phyloP scores from a whole-genome alignment of 768 basidiomycete species.

The Russula dissimulans region DNA sequence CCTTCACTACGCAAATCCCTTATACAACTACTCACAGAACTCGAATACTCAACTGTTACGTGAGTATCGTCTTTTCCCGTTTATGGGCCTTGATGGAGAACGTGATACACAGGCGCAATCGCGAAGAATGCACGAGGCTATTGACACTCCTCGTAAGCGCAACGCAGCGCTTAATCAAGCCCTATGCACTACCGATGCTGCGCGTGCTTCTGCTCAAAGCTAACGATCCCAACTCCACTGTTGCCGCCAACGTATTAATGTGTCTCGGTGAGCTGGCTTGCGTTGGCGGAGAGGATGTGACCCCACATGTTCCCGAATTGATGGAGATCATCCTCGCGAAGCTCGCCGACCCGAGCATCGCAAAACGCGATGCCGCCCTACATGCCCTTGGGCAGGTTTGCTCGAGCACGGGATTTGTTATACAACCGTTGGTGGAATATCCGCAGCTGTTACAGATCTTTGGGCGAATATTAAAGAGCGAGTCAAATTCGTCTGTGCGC shows the following conservation, averaged over 20 bases:
- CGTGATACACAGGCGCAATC: conserved; percentile 50
- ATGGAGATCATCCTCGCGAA: conserved; percentile 86
- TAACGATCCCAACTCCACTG: conserved; percentile 72
- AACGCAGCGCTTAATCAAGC: conserved; percentile 89
- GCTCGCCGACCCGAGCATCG: conserved; percentile 79
- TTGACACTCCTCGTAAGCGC: conserved; percentile 85
- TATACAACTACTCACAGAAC: conserved; percentile 91
- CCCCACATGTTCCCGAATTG: conserved; percentile 72
- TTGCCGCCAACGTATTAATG: conserved; percentile 87
- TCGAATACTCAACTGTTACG: conserved; percentile 89
- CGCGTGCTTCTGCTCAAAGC: conserved; percentile 86
- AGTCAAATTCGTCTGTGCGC: conserved; percentile 57
- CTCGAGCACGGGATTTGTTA: conserved; percentile 91
- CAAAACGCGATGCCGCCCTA: conserved; percentile 90
- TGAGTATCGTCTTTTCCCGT: conserved; percentile 34
- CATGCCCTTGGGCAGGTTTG: conserved; percentile 93
- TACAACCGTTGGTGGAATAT: conserved; percentile 82
- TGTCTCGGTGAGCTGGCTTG: conserved; percentile 90
- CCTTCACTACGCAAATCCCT: conserved; percentile 91
- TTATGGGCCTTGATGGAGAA: conserved; percentile 4
- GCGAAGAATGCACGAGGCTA: conserved; percentile 88
- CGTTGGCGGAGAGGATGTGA: conserved; percentile 88
- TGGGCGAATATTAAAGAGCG: conserved; percentile 77
- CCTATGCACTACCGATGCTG: conserved; percentile 93
- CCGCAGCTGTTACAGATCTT: conserved; percentile 84